phyloP scores from a whole-genome alignment of 345 rosid genomes.

The Rubroshorea leprosula region DNA sequence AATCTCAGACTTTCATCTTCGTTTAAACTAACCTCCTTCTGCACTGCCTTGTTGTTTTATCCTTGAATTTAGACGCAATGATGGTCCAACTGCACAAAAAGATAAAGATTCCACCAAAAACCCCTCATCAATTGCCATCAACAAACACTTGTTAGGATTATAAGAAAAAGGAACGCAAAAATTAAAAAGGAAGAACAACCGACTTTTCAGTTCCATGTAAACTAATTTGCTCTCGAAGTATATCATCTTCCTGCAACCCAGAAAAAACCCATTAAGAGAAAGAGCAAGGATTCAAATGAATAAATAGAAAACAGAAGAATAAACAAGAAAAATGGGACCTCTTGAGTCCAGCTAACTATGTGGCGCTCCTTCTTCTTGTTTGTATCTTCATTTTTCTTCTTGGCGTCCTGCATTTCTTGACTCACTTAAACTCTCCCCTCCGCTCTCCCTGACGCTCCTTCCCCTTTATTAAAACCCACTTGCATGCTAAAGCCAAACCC shows the following conservation, averaged over 20 bases:
- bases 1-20: not conserved
- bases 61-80: conserved; percentile 87
- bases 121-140: conserved; percentile 5
- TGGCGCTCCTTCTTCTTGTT: conserved; percentile 88
- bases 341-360: conserved; percentile 68
- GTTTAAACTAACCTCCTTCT: conserved; percentile 66
- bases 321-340: conserved; percentile 34
- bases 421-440: conserved; percentile 1
- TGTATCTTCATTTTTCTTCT: conserved; percentile 39
- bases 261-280: too few relatives aligned
- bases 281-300: not conserved
- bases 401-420: conserved; percentile 41
- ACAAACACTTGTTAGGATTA: not conserved
- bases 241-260: conserved; percentile 77
- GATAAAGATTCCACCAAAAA: not conserved
- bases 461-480: conserved; percentile 48
- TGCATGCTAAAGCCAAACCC: conserved; percentile 46
- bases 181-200: conserved; percentile 13
- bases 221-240: conserved; percentile 73
- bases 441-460: conserved; percentile 43
- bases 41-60: conserved; percentile 95
- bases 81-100: conserved; percentile 68
- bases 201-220: conserved; percentile 87
- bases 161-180: not conserved
- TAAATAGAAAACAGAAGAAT: not conserved